Conservation (phyloP, 2,329 filamentous ascomycete species). For the Bipolaris sorokiniana region DNA sequence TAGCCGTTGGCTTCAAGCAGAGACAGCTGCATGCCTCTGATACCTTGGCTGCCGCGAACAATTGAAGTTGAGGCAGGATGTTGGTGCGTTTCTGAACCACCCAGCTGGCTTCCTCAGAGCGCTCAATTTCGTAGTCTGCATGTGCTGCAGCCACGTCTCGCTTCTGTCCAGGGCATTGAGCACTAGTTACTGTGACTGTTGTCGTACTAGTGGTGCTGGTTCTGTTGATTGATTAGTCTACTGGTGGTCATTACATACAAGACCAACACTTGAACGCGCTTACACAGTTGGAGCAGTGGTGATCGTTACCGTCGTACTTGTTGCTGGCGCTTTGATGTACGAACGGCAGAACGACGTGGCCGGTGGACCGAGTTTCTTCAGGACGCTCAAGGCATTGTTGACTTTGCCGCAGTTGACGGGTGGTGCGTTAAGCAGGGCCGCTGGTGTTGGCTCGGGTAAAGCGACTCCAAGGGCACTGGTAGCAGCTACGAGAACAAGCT, state of each 20-base stretch:
- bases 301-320: not conserved
- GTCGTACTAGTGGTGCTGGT: not conserved
- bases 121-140: not conserved
- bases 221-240: not conserved
- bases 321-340: not conserved
- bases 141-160: not conserved
- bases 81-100: not conserved
- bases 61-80: not conserved
- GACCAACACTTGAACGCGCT: not conserved
- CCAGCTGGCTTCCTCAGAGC: not conserved
- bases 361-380: not conserved
- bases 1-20: not conserved
- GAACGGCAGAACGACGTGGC: not conserved
- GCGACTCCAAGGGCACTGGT: not conserved
- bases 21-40: not conserved
- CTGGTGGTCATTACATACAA: not conserved
- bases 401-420: not conserved
- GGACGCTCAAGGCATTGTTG: not conserved
- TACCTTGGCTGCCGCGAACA: not conserved
- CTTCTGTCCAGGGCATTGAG: not conserved
- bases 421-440: not conserved
- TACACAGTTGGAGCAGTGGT: not conserved
- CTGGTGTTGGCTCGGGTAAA: not conserved
- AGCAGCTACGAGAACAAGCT: not conserved
- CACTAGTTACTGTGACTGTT: not conserved